phyloP scores from a whole-genome alignment of 305 asterid species.

The Fraxinus dipetala region DNA sequence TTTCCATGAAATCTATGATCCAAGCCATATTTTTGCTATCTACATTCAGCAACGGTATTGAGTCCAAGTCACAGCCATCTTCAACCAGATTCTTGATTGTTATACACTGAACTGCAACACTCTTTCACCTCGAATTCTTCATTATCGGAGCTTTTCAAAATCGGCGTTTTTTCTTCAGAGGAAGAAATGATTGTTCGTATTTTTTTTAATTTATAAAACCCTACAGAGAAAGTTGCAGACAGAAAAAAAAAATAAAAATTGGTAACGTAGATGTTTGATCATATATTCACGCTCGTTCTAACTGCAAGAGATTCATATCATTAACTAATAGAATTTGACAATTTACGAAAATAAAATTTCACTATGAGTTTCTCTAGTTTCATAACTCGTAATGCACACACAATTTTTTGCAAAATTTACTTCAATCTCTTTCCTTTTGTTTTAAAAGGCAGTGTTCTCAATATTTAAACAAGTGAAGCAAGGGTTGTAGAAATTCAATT shows the following conservation, averaged over 20 bases:
- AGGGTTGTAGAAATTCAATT: too few relatives aligned
- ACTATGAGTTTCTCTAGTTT: not conserved
- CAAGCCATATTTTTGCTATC: not conserved
- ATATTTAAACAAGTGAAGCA: too few relatives aligned
- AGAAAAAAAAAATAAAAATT: too few relatives aligned
- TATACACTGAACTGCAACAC: not conserved
- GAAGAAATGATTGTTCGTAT: not conserved
- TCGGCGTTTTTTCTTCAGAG: not conserved
- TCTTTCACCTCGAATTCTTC: not conserved
- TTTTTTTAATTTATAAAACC: not conserved
- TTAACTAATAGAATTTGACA: not conserved
- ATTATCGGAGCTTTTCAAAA: not conserved
- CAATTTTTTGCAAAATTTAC: not conserved
- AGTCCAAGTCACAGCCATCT: not conserved
- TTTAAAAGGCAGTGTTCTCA: too few relatives aligned
- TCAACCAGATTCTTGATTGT: not conserved
- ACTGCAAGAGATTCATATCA: not conserved
- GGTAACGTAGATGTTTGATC: not conserved
- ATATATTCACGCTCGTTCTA: not conserved
- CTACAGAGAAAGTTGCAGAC: not conserved
- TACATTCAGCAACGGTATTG: not conserved
- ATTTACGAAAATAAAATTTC: not conserved
- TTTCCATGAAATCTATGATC: not conserved
- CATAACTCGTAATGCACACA: not conserved
- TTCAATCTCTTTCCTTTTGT: too few relatives aligned